These are phyloP conservation scores for Styphnolobium japonicum DNA, from an alignment of 306 rosid genomes.

Conservation along the genomic window DNA sequence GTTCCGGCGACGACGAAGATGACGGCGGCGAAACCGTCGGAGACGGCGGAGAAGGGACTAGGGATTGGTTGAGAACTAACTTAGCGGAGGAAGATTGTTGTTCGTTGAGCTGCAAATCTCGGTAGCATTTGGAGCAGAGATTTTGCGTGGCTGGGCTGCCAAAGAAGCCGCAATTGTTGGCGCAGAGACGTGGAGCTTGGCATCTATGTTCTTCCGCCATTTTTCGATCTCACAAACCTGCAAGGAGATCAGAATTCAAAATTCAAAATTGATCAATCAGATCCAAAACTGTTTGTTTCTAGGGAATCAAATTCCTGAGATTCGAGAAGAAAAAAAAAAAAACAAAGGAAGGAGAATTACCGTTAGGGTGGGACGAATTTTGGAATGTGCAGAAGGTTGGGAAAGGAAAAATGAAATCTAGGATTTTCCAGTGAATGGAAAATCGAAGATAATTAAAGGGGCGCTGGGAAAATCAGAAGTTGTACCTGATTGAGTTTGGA, in stretches of 20 bases:
- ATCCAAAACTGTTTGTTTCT: too few relatives aligned
- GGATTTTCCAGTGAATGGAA: background rate
- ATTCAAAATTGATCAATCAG: background rate
- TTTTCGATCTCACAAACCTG: background rate
- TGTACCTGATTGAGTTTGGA: background rate
- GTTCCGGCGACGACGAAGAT: background rate
- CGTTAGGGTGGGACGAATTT: background rate
- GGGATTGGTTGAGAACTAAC: slow-evolving; percentile 59
- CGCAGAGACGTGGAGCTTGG: slow-evolving; percentile 71
- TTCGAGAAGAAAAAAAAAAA: too few relatives aligned
- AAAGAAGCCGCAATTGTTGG: slow-evolving; percentile 81
- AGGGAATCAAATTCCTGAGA: background rate
- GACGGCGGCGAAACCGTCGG: background rate
- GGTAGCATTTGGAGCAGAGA: slow-evolving; percentile 72
- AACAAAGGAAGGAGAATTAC: background rate
- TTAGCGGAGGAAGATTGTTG: slow-evolving; percentile 60
- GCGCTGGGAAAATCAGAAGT: too few relatives aligned
- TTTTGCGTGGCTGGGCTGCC: slow-evolving; percentile 68
- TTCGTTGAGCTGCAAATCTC: slow-evolving; percentile 67
- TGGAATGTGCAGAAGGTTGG: background rate
- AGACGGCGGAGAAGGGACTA: slow-evolving; percentile 19
- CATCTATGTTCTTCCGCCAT: slow-evolving; percentile 94
- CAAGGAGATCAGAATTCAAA: background rate
- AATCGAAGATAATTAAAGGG: background rate
- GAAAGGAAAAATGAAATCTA: background rate